Percentiles rank a stretch among this genome's conserved stretches.
Conservation (phyloP, 192 early-diverging fungal genomes). For the Phlyctochytrium planicorne region DNA sequence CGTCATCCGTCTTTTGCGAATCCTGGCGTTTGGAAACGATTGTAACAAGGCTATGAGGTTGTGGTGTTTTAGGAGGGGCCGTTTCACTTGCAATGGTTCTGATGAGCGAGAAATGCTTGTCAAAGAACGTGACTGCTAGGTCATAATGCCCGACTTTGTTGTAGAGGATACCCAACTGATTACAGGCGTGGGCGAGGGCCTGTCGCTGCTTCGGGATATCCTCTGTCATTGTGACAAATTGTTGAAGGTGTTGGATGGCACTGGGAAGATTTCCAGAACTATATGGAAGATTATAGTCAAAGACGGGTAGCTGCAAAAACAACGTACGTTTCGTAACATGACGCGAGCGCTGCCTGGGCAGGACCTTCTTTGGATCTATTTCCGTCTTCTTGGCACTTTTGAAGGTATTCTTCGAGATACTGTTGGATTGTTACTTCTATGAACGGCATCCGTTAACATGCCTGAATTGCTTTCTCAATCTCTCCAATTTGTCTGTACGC, state of each 20-base stretch:
- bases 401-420: slow-evolving; percentile 43
- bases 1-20: too few species aligned
- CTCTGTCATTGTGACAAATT: slow-evolving; percentile 37
- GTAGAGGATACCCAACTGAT: slow-evolving; percentile 47
- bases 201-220: slow-evolving; percentile 29
- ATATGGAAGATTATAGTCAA: background rate
- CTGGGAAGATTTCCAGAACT: slow-evolving; percentile 38
- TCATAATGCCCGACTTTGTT: slow-evolving; percentile 42
- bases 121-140: slow-evolving; percentile 42
- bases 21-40: too few species aligned
- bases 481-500: slow-evolving; percentile 28
- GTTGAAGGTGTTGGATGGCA: slow-evolving; percentile 32
- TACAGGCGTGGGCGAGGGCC: slow-evolving; percentile 46
- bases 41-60: too few species aligned
- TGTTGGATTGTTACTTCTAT: slow-evolving; percentile 6
- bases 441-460: background rate
- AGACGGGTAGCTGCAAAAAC: too few species aligned
- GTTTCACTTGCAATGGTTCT: too few species aligned
- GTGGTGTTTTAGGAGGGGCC: too few species aligned
- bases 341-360: slow-evolving; percentile 43
- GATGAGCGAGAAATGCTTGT: slow-evolving; percentile 41
- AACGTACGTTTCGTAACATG: slow-evolving; percentile 48
- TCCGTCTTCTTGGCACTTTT: slow-evolving; percentile 23
- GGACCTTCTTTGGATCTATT: slow-evolving; percentile 36
- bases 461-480: slow-evolving; percentile 32